These are phyloP conservation scores for Ceratocystis cubensis DNA, from an alignment of 2,329 filamentous ascomycete genomes.

Conservation along the genomic window DNA sequence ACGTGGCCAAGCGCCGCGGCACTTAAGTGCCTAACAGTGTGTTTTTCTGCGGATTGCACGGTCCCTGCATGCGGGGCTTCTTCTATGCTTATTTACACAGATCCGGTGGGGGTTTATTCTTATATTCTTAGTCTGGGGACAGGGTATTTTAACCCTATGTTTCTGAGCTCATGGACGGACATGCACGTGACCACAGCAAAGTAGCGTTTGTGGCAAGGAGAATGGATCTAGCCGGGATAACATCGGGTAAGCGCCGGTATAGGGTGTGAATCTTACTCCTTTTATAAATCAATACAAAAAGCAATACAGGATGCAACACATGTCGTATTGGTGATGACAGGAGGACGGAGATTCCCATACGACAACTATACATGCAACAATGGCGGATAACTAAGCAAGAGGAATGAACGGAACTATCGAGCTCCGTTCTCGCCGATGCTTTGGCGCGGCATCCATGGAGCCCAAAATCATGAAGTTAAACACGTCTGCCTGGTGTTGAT, in stretches of 20 bases:
- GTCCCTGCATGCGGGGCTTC: background rate
- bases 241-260: too few species aligned
- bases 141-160: too few species aligned
- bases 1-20: too few species aligned
- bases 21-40: background rate
- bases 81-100: background rate
- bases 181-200: too few species aligned
- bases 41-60: background rate
- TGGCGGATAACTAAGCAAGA: background rate
- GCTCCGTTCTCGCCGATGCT: too few species aligned
- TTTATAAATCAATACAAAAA: background rate
- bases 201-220: too few species aligned
- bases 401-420: background rate
- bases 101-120: background rate
- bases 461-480: too few species aligned
- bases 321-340: background rate
- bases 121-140: background rate
- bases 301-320: background rate
- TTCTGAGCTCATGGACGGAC: too few species aligned
- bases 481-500: too few species aligned
- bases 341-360: background rate
- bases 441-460: too few species aligned
- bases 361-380: background rate
- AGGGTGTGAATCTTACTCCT: too few species aligned
- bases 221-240: too few species aligned